Evolutionary conservation across 495 filamentous ascomycete genomes (phyloP).

Genomic region (Massariosphaeria phaeospora): DNA sequence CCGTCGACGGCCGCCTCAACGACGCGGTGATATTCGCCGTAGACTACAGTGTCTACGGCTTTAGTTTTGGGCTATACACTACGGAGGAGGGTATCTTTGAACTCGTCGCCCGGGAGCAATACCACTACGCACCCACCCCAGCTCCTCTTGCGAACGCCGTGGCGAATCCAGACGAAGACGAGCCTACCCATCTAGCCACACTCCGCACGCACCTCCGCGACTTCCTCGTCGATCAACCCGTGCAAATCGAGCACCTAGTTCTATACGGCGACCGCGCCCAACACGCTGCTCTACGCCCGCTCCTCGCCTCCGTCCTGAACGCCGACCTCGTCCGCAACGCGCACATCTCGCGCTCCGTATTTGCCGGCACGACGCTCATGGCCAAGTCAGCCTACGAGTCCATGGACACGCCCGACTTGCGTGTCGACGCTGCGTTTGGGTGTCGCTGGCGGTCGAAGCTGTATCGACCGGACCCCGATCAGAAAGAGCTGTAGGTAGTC

Average conservation of each 20-base stretch:
- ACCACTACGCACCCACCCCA: too few relatives aligned
- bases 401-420: conserved; percentile 1
- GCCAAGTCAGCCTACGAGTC: neutral
- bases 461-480: conserved; percentile 1
- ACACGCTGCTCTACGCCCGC: neutral
- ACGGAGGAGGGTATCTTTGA: neutral
- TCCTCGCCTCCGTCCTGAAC: conserved; percentile 2
- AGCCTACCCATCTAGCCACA: conserved; percentile 1
- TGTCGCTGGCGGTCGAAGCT: conserved; percentile 10
- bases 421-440: conserved; percentile 7
- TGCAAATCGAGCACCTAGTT: conserved; percentile 6
- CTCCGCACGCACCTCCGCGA: conserved; percentile 6
- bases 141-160: too few relatives aligned
- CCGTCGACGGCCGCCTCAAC: too few relatives aligned
- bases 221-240: neutral
- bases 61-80: conserved; percentile 9
- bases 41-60: conserved; percentile 11
- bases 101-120: too few relatives aligned
- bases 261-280: conserved; percentile 12
- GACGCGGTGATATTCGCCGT: conserved; percentile 9
- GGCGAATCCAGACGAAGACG: conserved; percentile 1
- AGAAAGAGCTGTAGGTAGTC: conserved; percentile 2
- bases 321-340: conserved; percentile 5
- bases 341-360: conserved; percentile 5
- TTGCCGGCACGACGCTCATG: conserved; percentile 1